Evolutionary conservation across 2,329 filamentous ascomycete genomes (phyloP), one percentile per base, ranked within the genome.

Genomic region (Fusarium lateritium): DNA sequence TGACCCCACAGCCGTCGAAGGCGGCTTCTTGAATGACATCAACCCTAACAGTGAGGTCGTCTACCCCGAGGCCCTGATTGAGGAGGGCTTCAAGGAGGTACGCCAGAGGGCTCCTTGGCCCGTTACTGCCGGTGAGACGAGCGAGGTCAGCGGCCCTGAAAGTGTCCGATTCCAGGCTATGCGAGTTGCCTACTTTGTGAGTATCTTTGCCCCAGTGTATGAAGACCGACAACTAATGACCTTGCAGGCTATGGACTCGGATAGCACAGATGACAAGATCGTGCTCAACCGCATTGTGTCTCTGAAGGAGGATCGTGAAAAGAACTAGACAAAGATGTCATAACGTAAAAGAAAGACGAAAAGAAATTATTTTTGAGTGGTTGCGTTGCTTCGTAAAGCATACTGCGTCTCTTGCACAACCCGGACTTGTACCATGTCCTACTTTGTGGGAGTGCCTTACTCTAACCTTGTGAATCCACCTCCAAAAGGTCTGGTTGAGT

Each of bases 281-380:
- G 88, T 98, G 47, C 82, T 98, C 31, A 98, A 98, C 82, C 88
- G 94, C 52, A 98, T 98, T 75, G 94, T 98, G 22, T 93, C 92
- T 47, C 80, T 98, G 76, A 97, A 97, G 83, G 94, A 97, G 80
- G 93, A 97, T 76, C 83, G 87, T n/a, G 89, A 89, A 57, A 94
- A 94, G 85, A 77, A 73, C 40, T 76, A 68, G 59, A 44, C 22
- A 39, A 39, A 46, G 21, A 40, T 34, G 44, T 11, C 22, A 31
- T 53, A 50, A 17, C 19, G 11, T 3, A 33, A 45, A 28, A 7
- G 13, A 50, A 46, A 13, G 17, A 28, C 3, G n/a, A 14, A 47
- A n/a, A 19, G n/a, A 39, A 40, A 22, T 40, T 22, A 14, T 22
- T 8, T 14, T 22, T 13, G 17, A n/a, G 21, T 4, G 39, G 15